Conservation (phyloP, 73 alveolate genomes). For the Paraurostyla sp. region DNA sequence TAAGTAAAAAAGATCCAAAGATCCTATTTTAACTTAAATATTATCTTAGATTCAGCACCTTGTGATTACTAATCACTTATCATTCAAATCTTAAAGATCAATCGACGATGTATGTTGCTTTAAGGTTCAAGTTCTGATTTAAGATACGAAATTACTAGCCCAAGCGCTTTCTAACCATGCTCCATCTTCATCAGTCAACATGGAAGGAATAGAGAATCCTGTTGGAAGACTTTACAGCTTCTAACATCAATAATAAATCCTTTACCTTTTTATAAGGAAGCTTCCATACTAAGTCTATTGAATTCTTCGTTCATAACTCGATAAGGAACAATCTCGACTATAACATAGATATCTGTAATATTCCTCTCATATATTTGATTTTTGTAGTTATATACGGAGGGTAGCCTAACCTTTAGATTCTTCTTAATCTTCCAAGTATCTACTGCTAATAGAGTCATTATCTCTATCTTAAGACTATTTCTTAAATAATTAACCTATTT, state of each 20-base stretch:
- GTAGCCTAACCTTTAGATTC: no score
- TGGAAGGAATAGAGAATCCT: not conserved
- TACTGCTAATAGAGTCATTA: no score
- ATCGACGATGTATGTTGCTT: not conserved
- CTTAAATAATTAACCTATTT: not conserved
- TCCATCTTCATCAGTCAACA: not conserved
- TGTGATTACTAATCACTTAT: not conserved
- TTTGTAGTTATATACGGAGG: no score
- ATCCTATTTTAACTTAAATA: not conserved
- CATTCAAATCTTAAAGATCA: not conserved
- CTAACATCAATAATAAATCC: not conserved
- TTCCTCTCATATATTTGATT: no score
- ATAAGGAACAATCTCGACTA: not conserved
- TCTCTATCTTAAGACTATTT: no score
- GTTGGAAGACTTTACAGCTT: not conserved
- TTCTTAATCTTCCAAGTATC: no score
- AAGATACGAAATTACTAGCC: not conserved
- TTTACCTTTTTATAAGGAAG: not conserved
- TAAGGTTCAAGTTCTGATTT: constrained; percentile 3
- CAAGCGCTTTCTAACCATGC: not conserved
- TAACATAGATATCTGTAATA: no score
- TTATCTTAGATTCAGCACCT: not conserved
- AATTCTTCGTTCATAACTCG: not conserved
- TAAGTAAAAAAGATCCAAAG: not conserved
- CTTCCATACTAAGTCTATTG: no score